These are phyloP conservation scores for Rhynchosporium graminicola DNA, from an alignment of 2,329 filamentous ascomycete species.

Conservation along the genomic window DNA sequence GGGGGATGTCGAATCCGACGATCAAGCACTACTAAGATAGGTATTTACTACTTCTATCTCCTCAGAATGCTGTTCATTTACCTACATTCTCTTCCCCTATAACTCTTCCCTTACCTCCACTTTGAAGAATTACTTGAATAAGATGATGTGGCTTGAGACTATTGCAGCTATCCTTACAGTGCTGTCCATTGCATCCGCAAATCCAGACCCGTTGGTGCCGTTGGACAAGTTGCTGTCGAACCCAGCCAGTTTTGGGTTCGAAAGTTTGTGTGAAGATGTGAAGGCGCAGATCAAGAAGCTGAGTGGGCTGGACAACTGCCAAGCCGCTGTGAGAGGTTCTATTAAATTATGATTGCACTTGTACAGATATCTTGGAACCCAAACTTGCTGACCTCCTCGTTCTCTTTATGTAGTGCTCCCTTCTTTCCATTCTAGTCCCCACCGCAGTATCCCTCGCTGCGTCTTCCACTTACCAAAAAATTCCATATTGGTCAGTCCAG, in stretches of 20 bases:
- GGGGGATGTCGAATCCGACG: no score
- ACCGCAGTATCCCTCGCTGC: slow-evolving; percentile 5
- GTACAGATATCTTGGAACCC: background rate
- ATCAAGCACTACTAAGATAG: no score
- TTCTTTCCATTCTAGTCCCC: slow-evolving; percentile 8
- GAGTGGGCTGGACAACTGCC: slow-evolving; percentile 2
- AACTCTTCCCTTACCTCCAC: no score
- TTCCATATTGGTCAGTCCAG: slow-evolving; percentile 22
- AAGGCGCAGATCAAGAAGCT: slow-evolving; percentile 7
- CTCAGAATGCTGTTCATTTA: no score
- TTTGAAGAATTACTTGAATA: no score
- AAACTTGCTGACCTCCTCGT: background rate
- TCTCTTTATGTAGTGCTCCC: slow-evolving; percentile 3
- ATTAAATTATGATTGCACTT: background rate
- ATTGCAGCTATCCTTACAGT: background rate
- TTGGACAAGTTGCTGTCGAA: slow-evolving; percentile 5
- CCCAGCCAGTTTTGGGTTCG: slow-evolving; percentile 5
- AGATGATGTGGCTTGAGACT: background rate
- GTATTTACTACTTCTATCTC: no score
- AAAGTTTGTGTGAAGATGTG: background rate
- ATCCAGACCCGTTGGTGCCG: background rate
- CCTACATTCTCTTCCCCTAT: no score
- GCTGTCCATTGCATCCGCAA: slow-evolving; percentile 1
- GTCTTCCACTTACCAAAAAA: background rate
- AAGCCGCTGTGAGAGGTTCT: background rate